Percentiles rank a stretch among this genome's conserved stretches.
Conservation (phyloP, 306 rosid genomes). For the Comarum palustre region DNA sequence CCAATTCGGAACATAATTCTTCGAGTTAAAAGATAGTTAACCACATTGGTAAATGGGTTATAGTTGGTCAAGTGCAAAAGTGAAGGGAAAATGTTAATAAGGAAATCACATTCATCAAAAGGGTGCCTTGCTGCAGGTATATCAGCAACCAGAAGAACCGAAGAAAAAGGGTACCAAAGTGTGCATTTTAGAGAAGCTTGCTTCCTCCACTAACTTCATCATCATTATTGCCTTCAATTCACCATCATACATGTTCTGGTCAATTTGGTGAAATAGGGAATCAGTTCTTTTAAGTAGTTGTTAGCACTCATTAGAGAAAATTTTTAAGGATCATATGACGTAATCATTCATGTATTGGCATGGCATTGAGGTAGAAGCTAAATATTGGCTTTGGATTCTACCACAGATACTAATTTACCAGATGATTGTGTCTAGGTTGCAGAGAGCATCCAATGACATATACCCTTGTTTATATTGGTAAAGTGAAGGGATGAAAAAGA, state of each 20-base stretch:
- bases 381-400: constrained; percentile 81
- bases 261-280: constrained; percentile 28
- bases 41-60: constrained; percentile 29
- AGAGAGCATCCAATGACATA: constrained; percentile 82
- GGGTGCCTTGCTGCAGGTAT: constrained; percentile 13
- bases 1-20: constrained; percentile 53
- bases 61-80: constrained; percentile 13
- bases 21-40: constrained; percentile 43
- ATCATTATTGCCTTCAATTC: constrained; percentile 20
- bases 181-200: constrained; percentile 29
- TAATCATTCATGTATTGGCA: constrained; percentile 29
- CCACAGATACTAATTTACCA: constrained; percentile 52
- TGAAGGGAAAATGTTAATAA: constrained; percentile 17
- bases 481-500: constrained; percentile 55
- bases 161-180: constrained; percentile 21
- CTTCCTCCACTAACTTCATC: constrained; percentile 36
- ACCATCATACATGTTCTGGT: constrained; percentile 29
- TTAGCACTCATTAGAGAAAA: constrained; percentile 42
- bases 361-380: constrained; percentile 39
- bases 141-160: constrained; percentile 22
- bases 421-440: constrained; percentile 51
- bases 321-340: constrained; percentile 41
- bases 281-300: constrained; percentile 19
- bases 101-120: constrained; percentile 16
- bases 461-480: constrained; percentile 46